These are phyloP conservation scores for Arabidopsis hybrid DNA, from an alignment of 441 rosid genomes.

Conservation along the genomic window DNA sequence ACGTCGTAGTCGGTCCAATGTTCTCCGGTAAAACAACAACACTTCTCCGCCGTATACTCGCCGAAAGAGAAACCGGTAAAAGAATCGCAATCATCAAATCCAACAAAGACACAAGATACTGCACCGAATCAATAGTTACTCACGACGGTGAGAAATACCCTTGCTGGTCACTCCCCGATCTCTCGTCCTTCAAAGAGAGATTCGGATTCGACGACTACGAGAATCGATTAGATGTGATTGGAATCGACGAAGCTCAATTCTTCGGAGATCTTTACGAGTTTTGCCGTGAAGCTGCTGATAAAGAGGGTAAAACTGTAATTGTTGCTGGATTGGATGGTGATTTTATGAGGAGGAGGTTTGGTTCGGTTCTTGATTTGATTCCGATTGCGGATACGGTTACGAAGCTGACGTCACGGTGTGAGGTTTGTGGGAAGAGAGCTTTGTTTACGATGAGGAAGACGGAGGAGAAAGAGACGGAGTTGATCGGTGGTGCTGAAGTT, in stretches of 20 bases:
- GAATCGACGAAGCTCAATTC: conserved; percentile 93
- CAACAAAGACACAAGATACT: conserved; percentile 77
- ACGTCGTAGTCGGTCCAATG: conserved; percentile 88
- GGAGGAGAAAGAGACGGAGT: conserved; percentile 46
- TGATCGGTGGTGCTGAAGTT: conserved; percentile 76
- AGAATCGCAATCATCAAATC: conserved; percentile 77
- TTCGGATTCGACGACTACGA: conserved; percentile 66
- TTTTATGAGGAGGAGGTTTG: conserved; percentile 85
- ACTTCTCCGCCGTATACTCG: conserved; percentile 76
- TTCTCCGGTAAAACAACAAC: conserved; percentile 87
- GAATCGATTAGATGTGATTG: conserved; percentile 82
- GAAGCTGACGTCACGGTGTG: conserved; percentile 74
- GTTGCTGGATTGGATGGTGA: conserved; percentile 93
- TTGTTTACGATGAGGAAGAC: conserved; percentile 40
- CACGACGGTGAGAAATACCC: conserved; percentile 85
- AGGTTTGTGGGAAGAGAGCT: conserved; percentile 73
- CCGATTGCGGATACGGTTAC: conserved; percentile 83
- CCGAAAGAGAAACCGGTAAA: conserved; percentile 66
- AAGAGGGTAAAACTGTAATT: conserved; percentile 75
- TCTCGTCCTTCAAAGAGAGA: conserved; percentile 60
- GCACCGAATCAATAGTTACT: conserved; percentile 72
- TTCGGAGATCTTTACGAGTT: conserved; percentile 94
- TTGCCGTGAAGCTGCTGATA: conserved; percentile 80
- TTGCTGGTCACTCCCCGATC: conserved; percentile 64
- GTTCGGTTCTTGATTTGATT: conserved; percentile 74